Evolutionary conservation across 352 stramenopile genomes (phyloP).

Genomic region (Globisporangium yorkense): DNA sequence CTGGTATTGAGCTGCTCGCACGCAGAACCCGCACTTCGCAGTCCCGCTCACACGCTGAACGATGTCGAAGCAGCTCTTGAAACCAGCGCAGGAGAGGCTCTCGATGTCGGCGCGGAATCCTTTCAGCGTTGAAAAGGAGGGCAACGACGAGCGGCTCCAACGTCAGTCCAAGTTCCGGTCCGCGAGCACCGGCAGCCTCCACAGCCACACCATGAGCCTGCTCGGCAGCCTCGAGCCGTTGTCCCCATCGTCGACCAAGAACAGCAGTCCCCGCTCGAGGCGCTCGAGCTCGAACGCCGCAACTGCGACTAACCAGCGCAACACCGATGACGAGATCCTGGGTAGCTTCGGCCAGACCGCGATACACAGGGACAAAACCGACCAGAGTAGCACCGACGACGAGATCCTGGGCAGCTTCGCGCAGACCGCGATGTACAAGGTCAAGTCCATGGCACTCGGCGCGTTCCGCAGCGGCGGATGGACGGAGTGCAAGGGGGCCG

Average conservation of each 20-base stretch:
- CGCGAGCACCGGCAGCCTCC: conserved; percentile 13
- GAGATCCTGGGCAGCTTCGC: conserved; percentile 12
- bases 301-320: not conserved
- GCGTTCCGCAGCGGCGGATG: conserved; percentile 5
- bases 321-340: too few species aligned
- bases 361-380: not conserved
- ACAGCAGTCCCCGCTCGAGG: conserved; percentile 2
- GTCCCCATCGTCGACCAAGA: conserved; percentile 7
- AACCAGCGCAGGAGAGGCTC: not conserved
- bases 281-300: conserved; percentile 3
- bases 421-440: conserved; percentile 6
- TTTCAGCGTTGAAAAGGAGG: conserved; percentile 8
- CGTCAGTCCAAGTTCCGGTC: not conserved
- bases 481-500: conserved; percentile 3
- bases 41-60: not conserved
- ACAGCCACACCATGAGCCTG: conserved; percentile 6
- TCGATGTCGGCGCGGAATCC: not conserved
- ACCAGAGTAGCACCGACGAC: conserved; percentile 9
- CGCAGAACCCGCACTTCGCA: not conserved
- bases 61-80: not conserved
- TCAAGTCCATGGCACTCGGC: conserved; percentile 6
- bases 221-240: not conserved
- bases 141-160: not conserved
- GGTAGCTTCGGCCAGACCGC: too few species aligned
- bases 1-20: not conserved